These are phyloP conservation scores for Claviceps maximensis DNA, from an alignment of 2,329 filamentous ascomycete genomes.

Conservation along the genomic window DNA sequence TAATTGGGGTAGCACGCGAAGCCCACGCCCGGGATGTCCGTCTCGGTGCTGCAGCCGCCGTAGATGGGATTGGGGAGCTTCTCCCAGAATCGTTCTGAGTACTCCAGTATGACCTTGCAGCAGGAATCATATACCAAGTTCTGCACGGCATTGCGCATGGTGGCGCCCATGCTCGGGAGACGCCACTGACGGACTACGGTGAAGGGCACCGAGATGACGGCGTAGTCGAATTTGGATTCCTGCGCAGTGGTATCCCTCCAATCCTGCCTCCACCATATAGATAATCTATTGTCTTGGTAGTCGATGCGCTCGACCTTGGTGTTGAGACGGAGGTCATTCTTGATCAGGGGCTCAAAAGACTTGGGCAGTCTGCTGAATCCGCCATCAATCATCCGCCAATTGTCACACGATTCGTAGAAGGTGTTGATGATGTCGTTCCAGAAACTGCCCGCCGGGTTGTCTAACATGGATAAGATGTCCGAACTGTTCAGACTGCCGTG, in stretches of 20 bases:
- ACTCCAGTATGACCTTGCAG: conserved; percentile 54
- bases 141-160: conserved; percentile 30
- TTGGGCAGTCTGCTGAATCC: conserved; percentile 23
- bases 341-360: conserved; percentile 50
- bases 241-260: conserved; percentile 26
- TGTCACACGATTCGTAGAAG: conserved; percentile 14
- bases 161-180: conserved; percentile 33
- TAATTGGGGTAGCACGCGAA: conserved; percentile 55
- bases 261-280: conserved; percentile 41
- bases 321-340: conserved; percentile 41
- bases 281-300: conserved; percentile 31
- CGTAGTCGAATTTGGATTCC: conserved; percentile 48
- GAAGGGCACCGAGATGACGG: conserved; percentile 51
- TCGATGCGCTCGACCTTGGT: conserved; percentile 43
- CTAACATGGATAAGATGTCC: conserved; percentile 24
- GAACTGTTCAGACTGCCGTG: conserved; percentile 39
- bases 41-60: conserved; percentile 45
- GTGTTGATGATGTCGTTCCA: conserved; percentile 28
- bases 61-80: conserved; percentile 39
- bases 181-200: conserved; percentile 49
- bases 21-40: conserved; percentile 48
- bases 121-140: conserved; percentile 29
- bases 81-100: conserved; percentile 50
- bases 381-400: conserved; percentile 4
- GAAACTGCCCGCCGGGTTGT: conserved; percentile 23